Evolutionary conservation across 2,329 filamentous ascomycete genomes (phyloP).

Genomic region (Raffaelea arxii): DNA sequence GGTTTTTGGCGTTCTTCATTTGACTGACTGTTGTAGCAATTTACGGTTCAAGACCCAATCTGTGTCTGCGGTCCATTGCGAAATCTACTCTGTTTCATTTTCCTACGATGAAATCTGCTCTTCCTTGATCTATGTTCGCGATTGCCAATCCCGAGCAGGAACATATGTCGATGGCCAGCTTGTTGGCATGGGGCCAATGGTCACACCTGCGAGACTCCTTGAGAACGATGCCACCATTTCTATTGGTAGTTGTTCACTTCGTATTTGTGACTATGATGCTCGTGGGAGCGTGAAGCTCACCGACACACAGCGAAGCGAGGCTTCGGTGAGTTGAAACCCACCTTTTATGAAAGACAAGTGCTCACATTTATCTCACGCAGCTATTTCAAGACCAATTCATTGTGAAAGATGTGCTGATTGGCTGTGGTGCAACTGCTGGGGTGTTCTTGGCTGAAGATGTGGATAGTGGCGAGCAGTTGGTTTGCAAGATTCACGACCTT

Average conservation of each 20-base stretch:
- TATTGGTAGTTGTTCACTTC: slow-evolving; percentile 25
- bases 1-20: not conserved
- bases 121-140: slow-evolving; percentile 42
- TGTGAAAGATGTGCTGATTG: slow-evolving; percentile 40
- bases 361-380: slow-evolving; percentile 19
- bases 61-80: slow-evolving; percentile 44
- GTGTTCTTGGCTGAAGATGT: slow-evolving; percentile 47
- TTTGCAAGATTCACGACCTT: slow-evolving; percentile 57
- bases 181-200: slow-evolving; percentile 28
- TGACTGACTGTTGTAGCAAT: slow-evolving; percentile 18
- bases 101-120: slow-evolving; percentile 20
- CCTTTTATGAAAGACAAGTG: not conserved
- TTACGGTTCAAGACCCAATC: slow-evolving; percentile 27
- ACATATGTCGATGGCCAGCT: slow-evolving; percentile 39
- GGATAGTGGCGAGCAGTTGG: slow-evolving; percentile 47
- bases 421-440: slow-evolving; percentile 40
- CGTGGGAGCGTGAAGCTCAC: slow-evolving; percentile 13
- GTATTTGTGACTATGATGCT: slow-evolving; percentile 19
- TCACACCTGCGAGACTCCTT: slow-evolving; percentile 36
- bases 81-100: slow-evolving; percentile 44
- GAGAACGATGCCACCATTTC: slow-evolving; percentile 37
- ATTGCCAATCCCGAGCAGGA: slow-evolving; percentile 43
- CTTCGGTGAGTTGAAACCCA: slow-evolving; percentile 16
- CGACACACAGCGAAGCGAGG: slow-evolving; percentile 22
- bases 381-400: slow-evolving; percentile 36